phyloP scores from a whole-genome alignment of 1,139 yeast genomes.

The Suhomyces atakaporum region DNA sequence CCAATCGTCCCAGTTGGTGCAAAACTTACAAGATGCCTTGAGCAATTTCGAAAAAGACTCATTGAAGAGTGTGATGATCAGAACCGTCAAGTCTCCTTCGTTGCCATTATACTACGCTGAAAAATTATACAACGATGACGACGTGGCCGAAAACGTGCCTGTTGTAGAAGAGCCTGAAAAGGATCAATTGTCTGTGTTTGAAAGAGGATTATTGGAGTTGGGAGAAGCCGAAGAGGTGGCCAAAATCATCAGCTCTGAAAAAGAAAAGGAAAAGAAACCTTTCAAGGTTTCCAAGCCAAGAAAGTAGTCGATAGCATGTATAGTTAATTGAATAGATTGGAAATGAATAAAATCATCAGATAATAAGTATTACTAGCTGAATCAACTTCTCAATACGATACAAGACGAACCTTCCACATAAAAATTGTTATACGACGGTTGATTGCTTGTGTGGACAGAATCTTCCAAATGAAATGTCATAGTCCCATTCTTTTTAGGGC shows the following conservation, averaged over 20 bases:
- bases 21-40: slow-evolving; percentile 61
- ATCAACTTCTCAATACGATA: no score
- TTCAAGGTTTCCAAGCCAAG: slow-evolving; percentile 12
- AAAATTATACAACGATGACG: slow-evolving; percentile 48
- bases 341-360: slow-evolving; percentile 2
- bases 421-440: no score
- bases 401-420: no score
- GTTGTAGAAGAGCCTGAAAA: slow-evolving; percentile 28
- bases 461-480: no score
- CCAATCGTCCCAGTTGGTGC: slow-evolving; percentile 36
- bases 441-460: no score
- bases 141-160: slow-evolving; percentile 23
- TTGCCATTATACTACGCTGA: slow-evolving; percentile 79
- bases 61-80: slow-evolving; percentile 65
- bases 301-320: slow-evolving; percentile 1
- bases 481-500: no score
- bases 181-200: slow-evolving; percentile 60
- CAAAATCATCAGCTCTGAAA: slow-evolving; percentile 47
- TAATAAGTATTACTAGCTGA: slow-evolving; percentile 1
- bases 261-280: slow-evolving; percentile 18
- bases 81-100: slow-evolving; percentile 74
- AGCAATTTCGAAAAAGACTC: slow-evolving; percentile 45
- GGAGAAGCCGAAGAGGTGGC: slow-evolving; percentile 69
- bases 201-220: slow-evolving; percentile 77
- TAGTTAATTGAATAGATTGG: no score